phyloP scores from a whole-genome alignment of 2,329 filamentous ascomycete species.

The Orbilia oligospora region DNA sequence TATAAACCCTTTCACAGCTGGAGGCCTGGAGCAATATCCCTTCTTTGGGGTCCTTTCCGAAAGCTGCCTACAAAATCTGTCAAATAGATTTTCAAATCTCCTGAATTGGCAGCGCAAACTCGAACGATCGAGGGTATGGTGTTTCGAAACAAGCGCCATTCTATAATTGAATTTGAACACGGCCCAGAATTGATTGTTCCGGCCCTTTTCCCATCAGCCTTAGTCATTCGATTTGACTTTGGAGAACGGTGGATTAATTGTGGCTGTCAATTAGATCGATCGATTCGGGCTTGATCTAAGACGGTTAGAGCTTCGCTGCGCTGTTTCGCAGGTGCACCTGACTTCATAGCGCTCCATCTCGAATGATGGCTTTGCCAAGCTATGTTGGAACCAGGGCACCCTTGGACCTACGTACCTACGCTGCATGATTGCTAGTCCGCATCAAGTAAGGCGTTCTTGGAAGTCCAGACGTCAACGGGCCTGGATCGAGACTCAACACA shows the following conservation, averaged over 20 bases:
- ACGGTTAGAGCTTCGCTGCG: neutral
- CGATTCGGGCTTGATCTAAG: neutral
- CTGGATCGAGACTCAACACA: slow-evolving; percentile 19
- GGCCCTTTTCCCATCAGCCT: slow-evolving; percentile 34
- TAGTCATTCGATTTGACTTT: slow-evolving; percentile 27
- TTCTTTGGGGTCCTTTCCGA: neutral
- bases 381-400: neutral
- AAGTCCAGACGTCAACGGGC: slow-evolving; percentile 7
- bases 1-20: slow-evolving; percentile 17
- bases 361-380: slow-evolving; percentile 8
- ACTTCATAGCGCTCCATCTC: neutral
- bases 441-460: neutral
- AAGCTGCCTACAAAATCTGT: slow-evolving; percentile 36
- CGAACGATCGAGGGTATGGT: neutral
- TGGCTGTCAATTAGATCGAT: slow-evolving; percentile 16
- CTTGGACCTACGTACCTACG: neutral
- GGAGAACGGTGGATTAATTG: neutral
- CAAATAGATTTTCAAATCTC: slow-evolving; percentile 14
- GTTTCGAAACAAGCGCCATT: slow-evolving; percentile 32
- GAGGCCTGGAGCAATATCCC: slow-evolving; percentile 28
- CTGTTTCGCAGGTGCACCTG: slow-evolving; percentile 8
- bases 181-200: slow-evolving; percentile 12
- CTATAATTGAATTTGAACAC: slow-evolving; percentile 48
- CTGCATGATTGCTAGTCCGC: neutral
- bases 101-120: slow-evolving; percentile 23